Evolutionary conservation across 768 basidiomycete genomes (phyloP).

Genomic region (Amanita pseudoporphyria): DNA sequence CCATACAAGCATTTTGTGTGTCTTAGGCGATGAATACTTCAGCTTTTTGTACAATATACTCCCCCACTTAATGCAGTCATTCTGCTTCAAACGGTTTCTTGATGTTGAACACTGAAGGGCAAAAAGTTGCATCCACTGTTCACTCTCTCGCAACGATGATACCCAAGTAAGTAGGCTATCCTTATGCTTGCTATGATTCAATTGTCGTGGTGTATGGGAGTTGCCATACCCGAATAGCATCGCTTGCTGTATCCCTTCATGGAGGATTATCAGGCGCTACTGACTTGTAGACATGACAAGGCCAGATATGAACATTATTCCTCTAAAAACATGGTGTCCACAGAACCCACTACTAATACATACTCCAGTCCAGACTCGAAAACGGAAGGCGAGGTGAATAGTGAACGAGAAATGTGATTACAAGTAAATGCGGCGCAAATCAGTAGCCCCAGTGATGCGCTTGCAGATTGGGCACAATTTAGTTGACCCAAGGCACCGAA

Average conservation of each 20-base stretch:
- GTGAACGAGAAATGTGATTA: constrained; percentile 16
- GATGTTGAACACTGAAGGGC: background rate
- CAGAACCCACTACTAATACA: constrained; percentile 7
- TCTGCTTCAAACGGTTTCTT: background rate
- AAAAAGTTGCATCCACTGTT: background rate
- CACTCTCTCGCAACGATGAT: background rate
- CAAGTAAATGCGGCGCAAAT: constrained; percentile 68
- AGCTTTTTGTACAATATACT: constrained; percentile 9
- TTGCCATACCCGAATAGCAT: constrained; percentile 12
- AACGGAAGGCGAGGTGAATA: constrained; percentile 1
- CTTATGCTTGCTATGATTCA: constrained; percentile 6
- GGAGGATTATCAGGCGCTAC: constrained; percentile 38
- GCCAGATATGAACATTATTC: constrained; percentile 75
- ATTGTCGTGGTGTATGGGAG: constrained; percentile 7
- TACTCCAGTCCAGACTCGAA: constrained; percentile 3
- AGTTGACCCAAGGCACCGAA: constrained; percentile 74
- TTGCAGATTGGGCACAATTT: constrained; percentile 85
- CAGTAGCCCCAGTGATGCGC: constrained; percentile 69
- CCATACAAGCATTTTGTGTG: constrained; percentile 13
- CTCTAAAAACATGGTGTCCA: constrained; percentile 4
- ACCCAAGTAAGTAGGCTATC: background rate
- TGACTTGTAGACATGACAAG: constrained; percentile 62
- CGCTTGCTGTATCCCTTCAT: constrained; percentile 36
- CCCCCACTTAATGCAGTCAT: background rate
- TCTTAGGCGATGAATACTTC: constrained; percentile 2